Evolutionary conservation across 805 yeast genomes (phyloP).

Genomic region (Debaryomyces hansenii): DNA sequence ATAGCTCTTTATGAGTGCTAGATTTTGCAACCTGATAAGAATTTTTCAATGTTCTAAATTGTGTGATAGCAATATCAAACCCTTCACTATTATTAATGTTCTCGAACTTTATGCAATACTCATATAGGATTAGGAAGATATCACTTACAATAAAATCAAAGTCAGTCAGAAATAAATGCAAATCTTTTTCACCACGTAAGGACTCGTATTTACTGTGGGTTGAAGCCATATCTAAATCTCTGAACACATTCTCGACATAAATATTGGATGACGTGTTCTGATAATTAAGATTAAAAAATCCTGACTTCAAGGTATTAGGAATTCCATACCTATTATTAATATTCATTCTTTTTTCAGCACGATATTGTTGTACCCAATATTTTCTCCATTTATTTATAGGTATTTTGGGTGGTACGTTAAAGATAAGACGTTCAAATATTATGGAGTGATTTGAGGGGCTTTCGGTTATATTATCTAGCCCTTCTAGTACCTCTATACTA

Average conservation of each 20-base stretch:
- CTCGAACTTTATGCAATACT: conserved; percentile 1
- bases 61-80: neutral
- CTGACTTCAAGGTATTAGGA: neutral
- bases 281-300: neutral
- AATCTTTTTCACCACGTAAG: neutral
- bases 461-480: neutral
- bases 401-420: conserved; percentile 10
- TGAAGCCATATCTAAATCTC: neutral
- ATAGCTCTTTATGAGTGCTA: neutral
- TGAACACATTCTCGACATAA: neutral
- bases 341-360: neutral
- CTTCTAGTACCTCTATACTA: neutral
- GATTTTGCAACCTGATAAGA: neutral
- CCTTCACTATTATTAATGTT: neutral
- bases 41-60: neutral
- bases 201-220: conserved; percentile 3
- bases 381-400: conserved; percentile 18
- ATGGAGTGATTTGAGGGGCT: conserved; percentile 2
- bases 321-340: neutral
- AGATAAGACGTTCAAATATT: conserved; percentile 5
- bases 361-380: conserved; percentile 17
- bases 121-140: neutral
- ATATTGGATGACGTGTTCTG: neutral
- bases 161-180: neutral
- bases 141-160: neutral